Conservation (phyloP, 2,329 filamentous ascomycete species). For the Aspergillus ochraceoroseus region DNA sequence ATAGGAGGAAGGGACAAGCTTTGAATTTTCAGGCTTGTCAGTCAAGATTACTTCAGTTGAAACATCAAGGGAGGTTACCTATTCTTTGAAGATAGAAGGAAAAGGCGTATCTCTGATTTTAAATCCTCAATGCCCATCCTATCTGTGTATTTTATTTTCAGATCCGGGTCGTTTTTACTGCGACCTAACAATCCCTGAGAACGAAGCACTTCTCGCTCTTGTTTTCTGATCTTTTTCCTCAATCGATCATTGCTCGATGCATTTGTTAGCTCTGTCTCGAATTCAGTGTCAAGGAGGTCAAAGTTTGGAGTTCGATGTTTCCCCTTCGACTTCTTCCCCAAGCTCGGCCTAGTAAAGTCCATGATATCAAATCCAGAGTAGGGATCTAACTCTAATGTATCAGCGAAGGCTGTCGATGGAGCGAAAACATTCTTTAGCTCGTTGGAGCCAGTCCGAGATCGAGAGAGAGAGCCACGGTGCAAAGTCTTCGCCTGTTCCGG, state of each 20-base stretch:
- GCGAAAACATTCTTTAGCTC: constrained; percentile 41
- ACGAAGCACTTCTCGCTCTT: constrained; percentile 64
- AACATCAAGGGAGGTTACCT: constrained; percentile 49
- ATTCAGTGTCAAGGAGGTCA: constrained; percentile 61
- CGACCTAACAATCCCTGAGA: constrained; percentile 59
- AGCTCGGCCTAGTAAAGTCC: constrained; percentile 69
- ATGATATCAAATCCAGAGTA: constrained; percentile 75
- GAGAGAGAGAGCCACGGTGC: background rate
- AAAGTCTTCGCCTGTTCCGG: background rate
- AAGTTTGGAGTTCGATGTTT: constrained; percentile 52
- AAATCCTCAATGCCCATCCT: constrained; percentile 69
- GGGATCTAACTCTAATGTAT: constrained; percentile 55
- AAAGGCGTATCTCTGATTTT: constrained; percentile 65
- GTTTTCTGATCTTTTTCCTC: constrained; percentile 67
- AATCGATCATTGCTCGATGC: constrained; percentile 64
- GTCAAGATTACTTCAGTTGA: background rate
- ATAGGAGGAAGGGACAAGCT: constrained; percentile 78
- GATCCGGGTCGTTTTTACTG: constrained; percentile 53
- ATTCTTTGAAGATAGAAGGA: constrained; percentile 60
- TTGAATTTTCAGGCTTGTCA: constrained; percentile 12
- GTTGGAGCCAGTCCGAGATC: background rate
- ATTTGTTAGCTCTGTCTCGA: constrained; percentile 55
- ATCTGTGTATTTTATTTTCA: constrained; percentile 65
- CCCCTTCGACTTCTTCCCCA: constrained; percentile 62
- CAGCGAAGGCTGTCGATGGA: constrained; percentile 53